These are phyloP conservation scores for Tetracladium setigerum DNA, from an alignment of 495 filamentous ascomycete genomes.

Conservation along the genomic window DNA sequence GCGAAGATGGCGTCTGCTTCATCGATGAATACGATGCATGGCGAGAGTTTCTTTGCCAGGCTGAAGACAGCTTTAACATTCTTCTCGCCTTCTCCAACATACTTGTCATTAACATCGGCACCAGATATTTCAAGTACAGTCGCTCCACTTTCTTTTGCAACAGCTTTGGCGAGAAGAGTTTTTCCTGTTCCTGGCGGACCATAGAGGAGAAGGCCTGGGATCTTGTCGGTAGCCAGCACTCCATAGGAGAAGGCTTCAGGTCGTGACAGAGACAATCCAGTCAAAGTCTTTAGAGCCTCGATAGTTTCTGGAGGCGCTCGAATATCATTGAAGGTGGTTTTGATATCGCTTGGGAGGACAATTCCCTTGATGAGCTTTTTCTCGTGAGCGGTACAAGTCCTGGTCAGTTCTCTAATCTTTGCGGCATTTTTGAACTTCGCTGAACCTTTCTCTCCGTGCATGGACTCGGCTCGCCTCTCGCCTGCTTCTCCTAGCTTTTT, in stretches of 20 bases:
- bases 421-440: conserved; percentile 1
- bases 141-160: conserved; percentile 89
- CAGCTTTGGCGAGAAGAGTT: conserved; percentile 89
- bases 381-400: conserved; percentile 62
- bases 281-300: conserved; percentile 82
- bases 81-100: conserved; percentile 93
- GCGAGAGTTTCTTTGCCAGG: conserved; percentile 84
- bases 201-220: conserved; percentile 84
- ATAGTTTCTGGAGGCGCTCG: conserved; percentile 76
- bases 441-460: conserved; percentile 1
- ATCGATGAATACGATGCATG: conserved; percentile 93
- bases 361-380: conserved; percentile 77
- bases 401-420: conserved; percentile 17
- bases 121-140: conserved; percentile 57
- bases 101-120: conserved; percentile 86
- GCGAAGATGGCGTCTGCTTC: conserved; percentile 91
- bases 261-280: conserved; percentile 76
- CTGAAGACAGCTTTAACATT: conserved; percentile 91
- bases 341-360: conserved; percentile 70
- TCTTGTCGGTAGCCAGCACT: conserved; percentile 83
- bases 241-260: conserved; percentile 96
- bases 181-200: conserved; percentile 96
- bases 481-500: conserved; percentile 20
- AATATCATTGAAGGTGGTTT: conserved; percentile 79
- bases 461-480: neutral